A percentile compares a stretch with the other conserved stretches of the same genome.
These are phyloP conservation scores for Larix kaempferi DNA, from an alignment of 75 land plant species.

Conservation along the genomic window DNA sequence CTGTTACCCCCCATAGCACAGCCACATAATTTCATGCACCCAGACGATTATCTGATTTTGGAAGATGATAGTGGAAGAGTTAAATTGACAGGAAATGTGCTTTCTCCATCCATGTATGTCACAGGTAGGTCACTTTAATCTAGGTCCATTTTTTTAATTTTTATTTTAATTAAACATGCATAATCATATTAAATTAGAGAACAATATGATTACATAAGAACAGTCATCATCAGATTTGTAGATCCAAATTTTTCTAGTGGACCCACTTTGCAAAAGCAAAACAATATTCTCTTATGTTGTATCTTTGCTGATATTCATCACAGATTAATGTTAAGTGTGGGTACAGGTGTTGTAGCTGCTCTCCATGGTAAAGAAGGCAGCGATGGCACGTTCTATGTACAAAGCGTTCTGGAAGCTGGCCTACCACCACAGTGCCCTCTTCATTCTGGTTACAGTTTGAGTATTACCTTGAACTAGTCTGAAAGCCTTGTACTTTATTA, in stretches of 20 bases:
- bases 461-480: background rate
- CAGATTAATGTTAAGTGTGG: background rate
- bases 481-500: background rate
- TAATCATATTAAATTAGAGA: too few relatives aligned
- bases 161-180: too few relatives aligned
- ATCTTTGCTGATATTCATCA: slow-evolving; percentile 12
- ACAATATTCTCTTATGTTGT: background rate
- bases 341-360: slow-evolving; percentile 81
- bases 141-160: too few relatives aligned
- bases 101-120: slow-evolving; percentile 66
- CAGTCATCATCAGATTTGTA: too few relatives aligned
- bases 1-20: slow-evolving; percentile 68
- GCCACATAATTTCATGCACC: slow-evolving; percentile 86
- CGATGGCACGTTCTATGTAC: slow-evolving; percentile 83
- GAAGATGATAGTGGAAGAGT: slow-evolving; percentile 99
- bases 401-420: slow-evolving; percentile 87
- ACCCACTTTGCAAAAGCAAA: background rate
- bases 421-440: slow-evolving; percentile 66
- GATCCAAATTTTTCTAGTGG: too few relatives aligned
- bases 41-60: slow-evolving; percentile 79
- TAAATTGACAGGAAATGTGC: slow-evolving; percentile 57
- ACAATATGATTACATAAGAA: too few relatives aligned
- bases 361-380: slow-evolving; percentile 77
- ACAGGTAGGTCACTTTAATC: slow-evolving; percentile 60
- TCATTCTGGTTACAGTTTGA: slow-evolving; percentile 3